Conservation (phyloP, 768 basidiomycete species). For the Boletus barrowsii region DNA sequence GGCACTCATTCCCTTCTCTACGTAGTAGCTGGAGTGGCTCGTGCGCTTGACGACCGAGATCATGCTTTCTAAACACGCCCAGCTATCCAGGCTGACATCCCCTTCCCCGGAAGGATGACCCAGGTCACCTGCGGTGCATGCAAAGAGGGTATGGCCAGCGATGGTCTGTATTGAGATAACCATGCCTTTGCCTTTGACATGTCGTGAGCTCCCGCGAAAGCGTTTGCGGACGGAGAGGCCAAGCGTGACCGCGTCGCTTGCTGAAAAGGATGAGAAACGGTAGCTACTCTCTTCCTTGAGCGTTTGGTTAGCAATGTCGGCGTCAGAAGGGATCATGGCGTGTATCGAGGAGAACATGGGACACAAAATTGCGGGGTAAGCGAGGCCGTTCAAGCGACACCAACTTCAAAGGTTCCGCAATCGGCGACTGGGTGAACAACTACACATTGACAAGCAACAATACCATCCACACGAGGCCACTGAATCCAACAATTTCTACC, state of each 20-base stretch:
- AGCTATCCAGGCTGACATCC: constrained; percentile 79
- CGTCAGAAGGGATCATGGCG: constrained; percentile 62
- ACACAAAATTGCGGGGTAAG: constrained; percentile 11
- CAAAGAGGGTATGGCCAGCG: constrained; percentile 74
- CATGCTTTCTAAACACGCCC: constrained; percentile 78
- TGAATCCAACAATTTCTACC: too few relatives aligned
- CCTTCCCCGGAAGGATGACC: constrained; percentile 63
- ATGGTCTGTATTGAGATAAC: constrained; percentile 79
- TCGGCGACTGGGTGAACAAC: neutral
- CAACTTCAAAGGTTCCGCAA: too few relatives aligned
- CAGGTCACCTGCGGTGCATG: constrained; percentile 81
- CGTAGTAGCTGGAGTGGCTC: constrained; percentile 82
- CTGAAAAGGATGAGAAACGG: constrained; percentile 71
- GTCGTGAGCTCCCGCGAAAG: constrained; percentile 70
- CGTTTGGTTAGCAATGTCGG: constrained; percentile 68
- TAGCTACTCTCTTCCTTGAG: constrained; percentile 66
- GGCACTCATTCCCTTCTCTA: constrained; percentile 83
- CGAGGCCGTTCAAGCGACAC: neutral
- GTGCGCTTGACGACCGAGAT: constrained; percentile 74
- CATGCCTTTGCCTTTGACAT: constrained; percentile 75
- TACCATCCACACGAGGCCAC: too few relatives aligned
- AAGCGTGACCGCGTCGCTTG: constrained; percentile 77
- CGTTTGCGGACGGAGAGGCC: constrained; percentile 78
- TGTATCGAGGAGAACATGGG: constrained; percentile 66
- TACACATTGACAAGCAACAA: neutral